Evolutionary conservation across 257 asterid genomes (phyloP).

Genomic region (Solanum rostratum): DNA sequence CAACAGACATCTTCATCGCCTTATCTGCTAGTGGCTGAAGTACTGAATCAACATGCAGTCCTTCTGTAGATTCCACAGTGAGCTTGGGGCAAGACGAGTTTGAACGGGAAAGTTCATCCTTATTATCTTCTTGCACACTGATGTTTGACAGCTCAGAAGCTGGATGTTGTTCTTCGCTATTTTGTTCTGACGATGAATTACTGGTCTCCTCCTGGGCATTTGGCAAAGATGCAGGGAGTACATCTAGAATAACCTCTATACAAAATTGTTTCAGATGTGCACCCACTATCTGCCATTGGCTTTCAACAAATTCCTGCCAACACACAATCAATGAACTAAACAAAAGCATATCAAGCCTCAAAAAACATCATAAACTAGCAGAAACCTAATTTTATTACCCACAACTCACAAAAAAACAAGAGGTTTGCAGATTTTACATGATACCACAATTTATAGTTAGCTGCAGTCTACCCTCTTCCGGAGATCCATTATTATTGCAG

Average conservation of each 20-base stretch:
- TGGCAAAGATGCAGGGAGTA: constrained; percentile 1
- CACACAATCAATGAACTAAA: neutral
- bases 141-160: neutral
- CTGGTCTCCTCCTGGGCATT: neutral
- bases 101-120: neutral
- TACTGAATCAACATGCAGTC: neutral
- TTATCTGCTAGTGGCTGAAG: neutral
- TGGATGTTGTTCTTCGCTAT: neutral
- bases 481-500: neutral
- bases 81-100: neutral
- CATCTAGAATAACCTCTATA: constrained; percentile 9
- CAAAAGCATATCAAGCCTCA: neutral
- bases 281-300: constrained; percentile 6
- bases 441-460: neutral
- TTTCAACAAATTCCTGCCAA: constrained; percentile 16
- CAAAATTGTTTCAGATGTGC: constrained; percentile 14
- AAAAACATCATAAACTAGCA: neutral
- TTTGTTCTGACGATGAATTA: neutral
- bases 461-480: neutral
- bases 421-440: neutral
- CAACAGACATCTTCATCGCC: neutral
- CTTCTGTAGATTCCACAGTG: neutral
- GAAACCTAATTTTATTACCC: neutral
- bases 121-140: neutral
- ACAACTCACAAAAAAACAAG: neutral